Evolutionary conservation across 345 rosid species (phyloP).

Genomic region (Litchi chinensis): DNA sequence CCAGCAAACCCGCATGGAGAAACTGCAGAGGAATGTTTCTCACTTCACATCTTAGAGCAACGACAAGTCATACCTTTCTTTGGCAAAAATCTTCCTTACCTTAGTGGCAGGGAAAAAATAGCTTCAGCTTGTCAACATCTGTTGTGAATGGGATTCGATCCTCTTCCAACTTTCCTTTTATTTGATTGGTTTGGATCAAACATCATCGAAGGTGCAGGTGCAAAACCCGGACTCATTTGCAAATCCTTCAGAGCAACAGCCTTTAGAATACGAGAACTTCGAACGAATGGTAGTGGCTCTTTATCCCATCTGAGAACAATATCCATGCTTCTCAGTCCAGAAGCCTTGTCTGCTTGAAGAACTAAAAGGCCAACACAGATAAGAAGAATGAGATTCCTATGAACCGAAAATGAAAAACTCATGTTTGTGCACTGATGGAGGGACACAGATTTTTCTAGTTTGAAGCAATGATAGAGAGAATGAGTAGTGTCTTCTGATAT

Average conservation of each 20-base stretch:
- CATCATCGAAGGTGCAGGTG: slow-evolving; percentile 56
- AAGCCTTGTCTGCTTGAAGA: slow-evolving; percentile 43
- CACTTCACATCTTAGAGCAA: slow-evolving; percentile 28
- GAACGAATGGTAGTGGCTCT: slow-evolving; percentile 31
- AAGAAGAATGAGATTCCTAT: slow-evolving; percentile 41
- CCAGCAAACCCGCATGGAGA: slow-evolving; percentile 30
- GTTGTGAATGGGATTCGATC: slow-evolving; percentile 95
- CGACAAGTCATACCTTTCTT: slow-evolving; percentile 25
- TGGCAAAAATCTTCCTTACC: slow-evolving; percentile 20
- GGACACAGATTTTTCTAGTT: slow-evolving; percentile 12
- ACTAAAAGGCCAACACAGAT: slow-evolving; percentile 36
- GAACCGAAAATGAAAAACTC: slow-evolving; percentile 29
- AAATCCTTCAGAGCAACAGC: slow-evolving; percentile 35
- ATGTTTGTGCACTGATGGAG: slow-evolving; percentile 33
- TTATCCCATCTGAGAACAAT: slow-evolving; percentile 47
- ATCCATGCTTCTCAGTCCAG: slow-evolving; percentile 39
- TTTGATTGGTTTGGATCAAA: slow-evolving; percentile 62
- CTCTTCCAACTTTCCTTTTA: slow-evolving; percentile 66
- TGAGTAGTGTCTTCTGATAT: slow-evolving; percentile 22
- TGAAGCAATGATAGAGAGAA: slow-evolving; percentile 18
- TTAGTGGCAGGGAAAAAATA: background rate
- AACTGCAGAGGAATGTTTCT: slow-evolving; percentile 20
- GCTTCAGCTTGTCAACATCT: slow-evolving; percentile 44
- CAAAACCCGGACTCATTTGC: slow-evolving; percentile 32
- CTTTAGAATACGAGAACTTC: slow-evolving; percentile 40